Conservation (phyloP, 768 basidiomycete genomes). For the Suillus hirtellus region DNA sequence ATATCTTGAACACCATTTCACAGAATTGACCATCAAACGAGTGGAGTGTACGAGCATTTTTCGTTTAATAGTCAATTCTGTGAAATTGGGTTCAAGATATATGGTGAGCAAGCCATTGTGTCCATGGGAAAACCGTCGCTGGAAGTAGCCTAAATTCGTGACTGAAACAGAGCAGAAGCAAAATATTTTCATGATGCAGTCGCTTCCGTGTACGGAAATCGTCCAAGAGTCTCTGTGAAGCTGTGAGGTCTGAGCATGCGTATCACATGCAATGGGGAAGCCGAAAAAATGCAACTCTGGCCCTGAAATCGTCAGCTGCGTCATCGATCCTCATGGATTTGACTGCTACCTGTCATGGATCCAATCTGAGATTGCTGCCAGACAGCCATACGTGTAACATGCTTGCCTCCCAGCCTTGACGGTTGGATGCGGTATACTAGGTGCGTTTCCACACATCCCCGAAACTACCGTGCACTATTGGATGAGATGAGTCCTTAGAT, state of each 20-base stretch:
- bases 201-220: constrained; percentile 26
- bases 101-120: constrained; percentile 27
- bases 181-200: constrained; percentile 28
- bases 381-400: too few relatives aligned
- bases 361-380: too few relatives aligned
- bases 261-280: too few relatives aligned
- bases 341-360: too few relatives aligned
- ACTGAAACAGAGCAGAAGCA: constrained; percentile 31
- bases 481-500: constrained; percentile 1
- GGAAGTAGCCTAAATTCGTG: constrained; percentile 31
- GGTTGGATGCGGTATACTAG: neutral
- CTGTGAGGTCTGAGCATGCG: too few relatives aligned
- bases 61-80: too few relatives aligned
- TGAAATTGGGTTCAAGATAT: constrained; percentile 21
- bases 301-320: too few relatives aligned
- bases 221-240: constrained; percentile 14
- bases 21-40: too few relatives aligned
- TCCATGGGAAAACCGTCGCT: constrained; percentile 37
- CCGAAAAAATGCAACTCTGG: too few relatives aligned
- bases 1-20: too few relatives aligned
- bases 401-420: neutral
- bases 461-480: constrained; percentile 10
- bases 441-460: constrained; percentile 15
- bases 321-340: too few relatives aligned
- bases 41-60: too few relatives aligned